These are phyloP conservation scores for Scheffersomyces illinoinensis DNA, from an alignment of 1,139 yeast species.

Conservation along the genomic window DNA sequence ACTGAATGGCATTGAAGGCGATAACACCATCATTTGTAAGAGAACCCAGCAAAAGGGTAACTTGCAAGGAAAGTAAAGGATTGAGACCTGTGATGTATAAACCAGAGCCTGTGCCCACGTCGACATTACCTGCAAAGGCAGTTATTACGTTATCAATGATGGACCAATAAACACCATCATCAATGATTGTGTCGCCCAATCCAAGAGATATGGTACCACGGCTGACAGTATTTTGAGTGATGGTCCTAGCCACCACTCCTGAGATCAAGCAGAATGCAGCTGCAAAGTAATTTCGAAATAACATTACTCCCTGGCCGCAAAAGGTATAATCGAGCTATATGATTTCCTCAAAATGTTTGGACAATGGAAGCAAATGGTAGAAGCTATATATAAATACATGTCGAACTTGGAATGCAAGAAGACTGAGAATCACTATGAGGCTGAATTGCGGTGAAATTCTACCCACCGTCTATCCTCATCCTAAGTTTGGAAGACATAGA, in stretches of 20 bases:
- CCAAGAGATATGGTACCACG: conserved; percentile 4
- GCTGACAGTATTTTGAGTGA: conserved; percentile 8
- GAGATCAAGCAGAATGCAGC: conserved; percentile 4
- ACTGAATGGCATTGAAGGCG: conserved; percentile 20
- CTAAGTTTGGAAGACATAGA: not conserved
- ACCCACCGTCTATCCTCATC: not conserved
- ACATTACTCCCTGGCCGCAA: conserved; percentile 5
- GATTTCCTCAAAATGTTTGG: not conserved
- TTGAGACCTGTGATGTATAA: conserved; percentile 11
- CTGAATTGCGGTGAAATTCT: not conserved
- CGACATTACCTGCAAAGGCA: conserved; percentile 10
- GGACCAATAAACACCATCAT: conserved; percentile 13
- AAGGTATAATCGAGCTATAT: not conserved
- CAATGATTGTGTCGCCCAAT: conserved; percentile 9
- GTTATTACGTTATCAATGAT: conserved; percentile 12
- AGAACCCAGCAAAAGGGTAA: conserved; percentile 7
- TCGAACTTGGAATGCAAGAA: not conserved
- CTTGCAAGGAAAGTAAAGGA: conserved; percentile 7
- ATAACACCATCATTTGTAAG: conserved; percentile 24
- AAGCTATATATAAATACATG: not conserved
- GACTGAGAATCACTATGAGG: not conserved
- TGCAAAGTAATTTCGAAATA: conserved; percentile 3
- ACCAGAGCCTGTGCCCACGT: conserved; percentile 7
- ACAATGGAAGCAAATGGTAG: not conserved
- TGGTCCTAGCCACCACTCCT: not conserved